Conservation (phyloP, 352 stramenopile species). For the Phytophthora ohioensis region DNA sequence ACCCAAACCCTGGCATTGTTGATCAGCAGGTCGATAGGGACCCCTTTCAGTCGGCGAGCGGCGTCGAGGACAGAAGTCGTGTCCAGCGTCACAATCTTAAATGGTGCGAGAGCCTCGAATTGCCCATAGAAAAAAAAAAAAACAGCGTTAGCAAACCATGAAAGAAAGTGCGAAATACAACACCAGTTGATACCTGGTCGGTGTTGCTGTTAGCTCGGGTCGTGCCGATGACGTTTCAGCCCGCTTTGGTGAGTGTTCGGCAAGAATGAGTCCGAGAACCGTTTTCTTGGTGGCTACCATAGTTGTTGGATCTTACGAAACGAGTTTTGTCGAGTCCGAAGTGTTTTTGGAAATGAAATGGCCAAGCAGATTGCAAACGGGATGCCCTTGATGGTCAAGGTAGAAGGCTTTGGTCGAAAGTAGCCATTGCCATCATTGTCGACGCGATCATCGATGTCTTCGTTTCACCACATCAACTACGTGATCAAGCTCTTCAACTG, state of each 20-base stretch:
- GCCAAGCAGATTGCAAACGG: too few species aligned
- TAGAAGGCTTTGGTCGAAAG: too few species aligned
- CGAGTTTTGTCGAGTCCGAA: not conserved
- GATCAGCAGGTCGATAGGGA: conserved; percentile 10
- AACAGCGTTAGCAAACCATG: not conserved
- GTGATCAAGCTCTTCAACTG: too few species aligned
- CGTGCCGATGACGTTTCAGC: conserved; percentile 4
- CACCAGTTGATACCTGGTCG: not conserved
- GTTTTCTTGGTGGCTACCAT: conserved; percentile 4
- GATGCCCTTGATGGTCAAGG: too few species aligned
- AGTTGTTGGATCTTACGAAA: not conserved
- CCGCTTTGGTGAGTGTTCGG: conserved; percentile 5
- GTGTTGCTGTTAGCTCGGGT: not conserved
- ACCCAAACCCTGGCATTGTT: conserved; percentile 7
- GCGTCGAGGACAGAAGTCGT: not conserved
- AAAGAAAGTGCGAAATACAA: too few species aligned
- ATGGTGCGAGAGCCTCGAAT: not conserved
- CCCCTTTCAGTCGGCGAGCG: not conserved
- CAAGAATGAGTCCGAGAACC: not conserved
- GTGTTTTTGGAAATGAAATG: not conserved
- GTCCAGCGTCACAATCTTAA: conserved; percentile 6
- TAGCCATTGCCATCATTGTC: too few species aligned
- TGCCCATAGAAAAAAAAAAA: not conserved
- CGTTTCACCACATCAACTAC: too few species aligned
- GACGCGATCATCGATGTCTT: too few species aligned